phyloP scores from a whole-genome alignment of 2,329 filamentous ascomycete species.

The Geoglossum cookeanum region DNA sequence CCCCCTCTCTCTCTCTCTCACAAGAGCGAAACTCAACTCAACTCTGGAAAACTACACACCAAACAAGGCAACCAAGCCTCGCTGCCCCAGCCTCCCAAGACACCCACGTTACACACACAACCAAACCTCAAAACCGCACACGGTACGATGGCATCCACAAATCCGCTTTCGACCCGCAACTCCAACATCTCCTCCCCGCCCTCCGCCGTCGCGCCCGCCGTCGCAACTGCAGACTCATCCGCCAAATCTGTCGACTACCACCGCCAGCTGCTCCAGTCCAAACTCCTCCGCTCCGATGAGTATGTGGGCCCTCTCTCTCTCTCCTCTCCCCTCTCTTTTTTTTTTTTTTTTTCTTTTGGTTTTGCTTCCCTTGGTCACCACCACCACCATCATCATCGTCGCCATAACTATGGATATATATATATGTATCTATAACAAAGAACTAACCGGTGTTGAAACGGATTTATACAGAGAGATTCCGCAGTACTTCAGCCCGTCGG shows the following conservation, averaged over 20 bases:
- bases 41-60: no score
- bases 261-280: slow-evolving; percentile 53
- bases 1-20: no score
- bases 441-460: no score
- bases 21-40: no score
- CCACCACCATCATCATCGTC: not conserved
- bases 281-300: slow-evolving; percentile 44
- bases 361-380: not conserved
- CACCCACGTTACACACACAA: no score
- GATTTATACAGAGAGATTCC: slow-evolving; percentile 23
- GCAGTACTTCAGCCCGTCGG: slow-evolving; percentile 65
- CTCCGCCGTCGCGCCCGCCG: slow-evolving; percentile 13
- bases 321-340: no score
- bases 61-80: no score
- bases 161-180: slow-evolving; percentile 40
- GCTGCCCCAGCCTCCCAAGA: no score
- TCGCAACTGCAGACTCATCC: slow-evolving; percentile 6
- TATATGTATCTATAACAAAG: no score
- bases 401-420: no score
- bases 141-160: no score
- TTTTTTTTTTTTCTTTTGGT: not conserved
- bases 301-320: slow-evolving; percentile 22
- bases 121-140: no score
- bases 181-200: slow-evolving; percentile 31
- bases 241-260: slow-evolving; percentile 46